Conservation (phyloP, 2,329 filamentous ascomycete genomes). For the Rhynchosporium agropyri region DNA sequence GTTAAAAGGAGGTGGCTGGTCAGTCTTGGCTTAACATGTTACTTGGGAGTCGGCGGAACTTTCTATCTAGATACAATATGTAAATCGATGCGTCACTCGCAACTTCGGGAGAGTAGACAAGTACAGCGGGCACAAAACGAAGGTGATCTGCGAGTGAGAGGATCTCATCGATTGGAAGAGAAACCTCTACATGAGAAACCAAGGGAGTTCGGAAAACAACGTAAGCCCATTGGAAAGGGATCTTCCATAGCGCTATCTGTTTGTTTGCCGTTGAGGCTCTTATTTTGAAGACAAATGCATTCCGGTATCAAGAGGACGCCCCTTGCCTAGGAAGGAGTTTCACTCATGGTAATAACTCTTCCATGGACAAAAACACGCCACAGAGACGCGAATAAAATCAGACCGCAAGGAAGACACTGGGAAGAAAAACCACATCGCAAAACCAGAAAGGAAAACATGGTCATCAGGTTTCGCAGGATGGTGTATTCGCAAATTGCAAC, state of each 20-base stretch:
- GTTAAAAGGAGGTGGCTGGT: too few relatives aligned
- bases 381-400: constrained; percentile 31
- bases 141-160: constrained; percentile 39
- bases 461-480: constrained; percentile 44
- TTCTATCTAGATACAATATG: background rate
- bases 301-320: constrained; percentile 39
- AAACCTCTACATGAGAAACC: constrained; percentile 29
- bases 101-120: background rate
- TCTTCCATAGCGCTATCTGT: constrained; percentile 31
- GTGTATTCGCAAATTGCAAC: constrained; percentile 43
- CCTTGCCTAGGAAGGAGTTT: constrained; percentile 37
- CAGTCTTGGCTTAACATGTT: too few relatives aligned
- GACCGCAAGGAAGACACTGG: constrained; percentile 33
- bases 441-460: constrained; percentile 44
- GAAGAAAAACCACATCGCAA: constrained; percentile 34
- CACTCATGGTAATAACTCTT: constrained; percentile 29
- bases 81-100: too few relatives aligned
- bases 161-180: constrained; percentile 39
- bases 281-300: constrained; percentile 38
- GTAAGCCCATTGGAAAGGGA: constrained; percentile 31
- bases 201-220: constrained; percentile 25
- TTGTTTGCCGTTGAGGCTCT: constrained; percentile 38
- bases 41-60: too few relatives aligned
- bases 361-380: constrained; percentile 34
- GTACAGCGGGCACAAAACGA: constrained; percentile 6